Percentiles rank a stretch among this genome's conserved stretches.
phyloP scores from a whole-genome alignment of 73 alveolate species.

The Paramecium octaurelia region DNA sequence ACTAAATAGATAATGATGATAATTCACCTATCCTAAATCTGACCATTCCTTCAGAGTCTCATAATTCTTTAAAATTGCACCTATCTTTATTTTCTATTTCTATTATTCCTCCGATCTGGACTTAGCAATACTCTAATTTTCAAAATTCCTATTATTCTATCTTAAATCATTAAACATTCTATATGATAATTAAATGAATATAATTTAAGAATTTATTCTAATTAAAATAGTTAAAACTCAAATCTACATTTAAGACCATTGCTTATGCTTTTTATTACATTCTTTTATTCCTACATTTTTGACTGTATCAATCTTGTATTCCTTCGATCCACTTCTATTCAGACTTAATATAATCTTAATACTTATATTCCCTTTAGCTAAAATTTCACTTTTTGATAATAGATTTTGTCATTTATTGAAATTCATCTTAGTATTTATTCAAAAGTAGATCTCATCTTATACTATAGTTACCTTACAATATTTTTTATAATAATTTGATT shows the following conservation, averaged over 20 bases:
- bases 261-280: not conserved
- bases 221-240: not conserved
- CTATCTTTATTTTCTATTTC: not conserved
- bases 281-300: not conserved
- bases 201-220: not conserved
- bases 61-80: not conserved
- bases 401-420: not conserved
- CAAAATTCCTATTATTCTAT: not conserved
- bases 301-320: not conserved
- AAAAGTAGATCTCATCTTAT: no score
- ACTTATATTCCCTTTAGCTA: not conserved
- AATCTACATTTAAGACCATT: not conserved
- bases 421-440: not conserved
- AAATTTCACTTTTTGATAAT: not conserved
- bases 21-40: conserved; percentile 48
- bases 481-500: no score
- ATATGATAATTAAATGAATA: not conserved
- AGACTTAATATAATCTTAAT: not conserved
- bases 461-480: no score
- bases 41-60: conserved; percentile 4
- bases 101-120: not conserved
- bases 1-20: not conserved
- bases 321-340: not conserved
- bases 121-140: not conserved
- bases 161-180: not conserved